Evolutionary conservation across 208 protist genomes (phyloP).

Genomic region (Trypanosoma mega): DNA sequence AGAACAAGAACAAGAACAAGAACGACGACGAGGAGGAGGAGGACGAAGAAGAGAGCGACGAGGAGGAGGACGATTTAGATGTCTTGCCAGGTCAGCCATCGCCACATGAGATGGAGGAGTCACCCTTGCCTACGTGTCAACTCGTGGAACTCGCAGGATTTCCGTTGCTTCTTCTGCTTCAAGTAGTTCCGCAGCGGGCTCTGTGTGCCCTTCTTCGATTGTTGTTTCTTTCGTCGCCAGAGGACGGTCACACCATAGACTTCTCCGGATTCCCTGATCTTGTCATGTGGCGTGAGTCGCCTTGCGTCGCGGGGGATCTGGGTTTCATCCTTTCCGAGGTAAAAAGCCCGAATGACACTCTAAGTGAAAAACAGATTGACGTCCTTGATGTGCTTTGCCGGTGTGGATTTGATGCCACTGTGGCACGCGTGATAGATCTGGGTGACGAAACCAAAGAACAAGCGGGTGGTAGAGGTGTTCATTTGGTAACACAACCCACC

Average conservation of each 20-base stretch:
- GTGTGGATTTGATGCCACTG: conserved; percentile 76
- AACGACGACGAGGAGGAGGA: conserved; percentile 3
- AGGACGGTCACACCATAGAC: conserved; percentile 45
- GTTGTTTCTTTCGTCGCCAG: conserved; percentile 43
- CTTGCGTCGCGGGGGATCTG: neutral
- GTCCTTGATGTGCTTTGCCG: conserved; percentile 66
- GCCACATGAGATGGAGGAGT: neutral
- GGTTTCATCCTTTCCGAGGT: conserved; percentile 76
- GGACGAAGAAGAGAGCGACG: neutral
- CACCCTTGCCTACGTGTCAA: neutral
- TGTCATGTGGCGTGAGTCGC: conserved; percentile 48
- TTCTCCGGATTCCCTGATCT: conserved; percentile 84
- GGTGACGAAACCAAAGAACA: neutral
- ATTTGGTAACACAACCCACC: neutral
- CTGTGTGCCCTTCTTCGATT: conserved; percentile 60
- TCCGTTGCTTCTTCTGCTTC: conserved; percentile 57
- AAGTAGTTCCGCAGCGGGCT: conserved; percentile 39
- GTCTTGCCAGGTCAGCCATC: conserved; percentile 13
- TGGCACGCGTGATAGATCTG: conserved; percentile 92
- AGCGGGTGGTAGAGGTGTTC: neutral
- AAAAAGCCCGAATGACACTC: conserved; percentile 65
- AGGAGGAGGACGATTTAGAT: conserved; percentile 2
- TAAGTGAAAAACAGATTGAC: conserved; percentile 65
- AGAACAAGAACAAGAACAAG: too few species aligned
- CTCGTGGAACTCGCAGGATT: conserved; percentile 40